Base-by-base conservation (phyloP, 2,329 filamentous ascomycete genomes). In the Chrysosporium queenslandicum region DNA sequence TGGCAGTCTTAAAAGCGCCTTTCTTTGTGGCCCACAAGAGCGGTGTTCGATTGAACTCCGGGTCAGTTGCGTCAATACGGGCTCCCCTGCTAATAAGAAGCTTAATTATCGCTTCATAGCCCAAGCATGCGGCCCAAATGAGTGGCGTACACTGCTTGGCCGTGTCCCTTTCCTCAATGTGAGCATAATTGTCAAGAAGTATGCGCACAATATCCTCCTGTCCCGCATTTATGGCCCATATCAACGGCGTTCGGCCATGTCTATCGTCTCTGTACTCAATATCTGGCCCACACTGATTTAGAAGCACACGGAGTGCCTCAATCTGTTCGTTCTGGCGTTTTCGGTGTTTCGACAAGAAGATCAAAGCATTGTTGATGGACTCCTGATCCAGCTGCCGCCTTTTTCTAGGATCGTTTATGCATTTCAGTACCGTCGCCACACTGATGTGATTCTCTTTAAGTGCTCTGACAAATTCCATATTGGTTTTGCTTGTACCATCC, bases 51-150 rank as follows among this genome's bases (percentile, higher is more conserved):
- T 30, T 4, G 27, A 45, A 45, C 16, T 29, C 42, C 2, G 42
- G 23, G 16, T 45, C 42, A 9, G n/a, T n/a, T 16, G 42, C 42
- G 2, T 9, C 16, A 30, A 30, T 9, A 16, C 25, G 29, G 11
- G 42, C 42, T 45, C 42, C 42, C 16, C 25, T 45, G 11, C 42
- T 30, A n/a, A 45, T 18, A n/a, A 45, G 42, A 30, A 45, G 42
- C 25, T n/a, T 20, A 45, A 20, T 16, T 23, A 45, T 45, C 27
- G 14, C 16, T 29, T 45, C 42, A 30, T 45, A 9, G 16, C 42
- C 42, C 12, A 45, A 30, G 27, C 42, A 45, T 12, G 14, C 42
- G 2, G 42, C 42, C 42, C 42, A 45, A 8, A 45, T 45, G 5
- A 45, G 27, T 3, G 42, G 42, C 11, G 42, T 29, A 20, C 42